Evolutionary conservation across 2,329 filamentous ascomycete species (phyloP).

Genomic region (Colletotrichum somersetense): DNA sequence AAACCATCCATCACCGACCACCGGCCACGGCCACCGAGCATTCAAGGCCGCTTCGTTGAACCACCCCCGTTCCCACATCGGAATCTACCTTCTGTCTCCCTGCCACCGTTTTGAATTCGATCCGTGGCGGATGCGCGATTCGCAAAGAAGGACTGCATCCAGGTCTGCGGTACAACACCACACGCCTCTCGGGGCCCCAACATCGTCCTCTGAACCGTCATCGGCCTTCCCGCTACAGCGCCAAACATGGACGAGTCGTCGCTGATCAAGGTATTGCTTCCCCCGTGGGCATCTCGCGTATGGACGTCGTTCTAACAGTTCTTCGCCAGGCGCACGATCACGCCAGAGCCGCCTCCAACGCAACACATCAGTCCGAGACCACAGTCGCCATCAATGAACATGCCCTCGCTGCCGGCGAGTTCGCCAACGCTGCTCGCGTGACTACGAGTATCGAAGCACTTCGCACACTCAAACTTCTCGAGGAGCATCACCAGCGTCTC

Average conservation of each 20-base stretch:
- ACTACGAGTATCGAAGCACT: slow-evolving; percentile 80
- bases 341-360: slow-evolving; percentile 84
- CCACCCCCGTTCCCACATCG: slow-evolving; percentile 4
- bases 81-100: slow-evolving; percentile 5
- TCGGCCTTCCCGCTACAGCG: slow-evolving; percentile 5
- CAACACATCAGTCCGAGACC: slow-evolving; percentile 80
- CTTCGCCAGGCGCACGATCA: slow-evolving; percentile 83
- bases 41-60: slow-evolving; percentile 17
- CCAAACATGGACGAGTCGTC: slow-evolving; percentile 75
- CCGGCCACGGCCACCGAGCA: slow-evolving; percentile 17
- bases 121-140: slow-evolving; percentile 18
- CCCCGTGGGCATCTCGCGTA: slow-evolving; percentile 43
- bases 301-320: slow-evolving; percentile 15
- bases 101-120: slow-evolving; percentile 11
- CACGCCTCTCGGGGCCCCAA: background rate
- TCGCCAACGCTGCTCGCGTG: slow-evolving; percentile 81
- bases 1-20: slow-evolving; percentile 17
- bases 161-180: background rate
- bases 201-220: slow-evolving; percentile 14
- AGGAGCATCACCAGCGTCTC: slow-evolving; percentile 87
- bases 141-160: background rate
- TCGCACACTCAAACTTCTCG: slow-evolving; percentile 85
- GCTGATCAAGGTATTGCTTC: slow-evolving; percentile 69
- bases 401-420: slow-evolving; percentile 88
- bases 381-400: slow-evolving; percentile 90